Percentiles rank a stretch among this genome's conserved stretches.
Conservation (phyloP, 2,329 filamentous ascomycete genomes). For the Aspergillus puulaauensis region DNA sequence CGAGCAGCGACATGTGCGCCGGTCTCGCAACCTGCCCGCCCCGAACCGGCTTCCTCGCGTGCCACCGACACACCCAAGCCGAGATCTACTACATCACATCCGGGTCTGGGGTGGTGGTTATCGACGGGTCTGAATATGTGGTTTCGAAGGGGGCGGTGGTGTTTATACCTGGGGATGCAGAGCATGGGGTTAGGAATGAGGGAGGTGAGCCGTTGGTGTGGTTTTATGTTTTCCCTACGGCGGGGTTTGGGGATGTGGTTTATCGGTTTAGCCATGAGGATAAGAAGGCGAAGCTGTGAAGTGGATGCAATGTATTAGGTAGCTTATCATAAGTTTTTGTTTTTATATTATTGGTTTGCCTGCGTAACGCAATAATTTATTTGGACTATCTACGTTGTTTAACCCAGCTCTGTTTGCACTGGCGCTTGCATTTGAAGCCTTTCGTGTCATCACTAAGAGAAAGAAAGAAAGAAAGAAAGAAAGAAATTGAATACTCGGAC, state of each 20-base stretch:
- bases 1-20: background rate
- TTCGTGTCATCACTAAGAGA: too few relatives aligned
- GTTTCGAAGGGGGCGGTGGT: constrained; percentile 38
- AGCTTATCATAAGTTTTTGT: background rate
- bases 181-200: constrained; percentile 41
- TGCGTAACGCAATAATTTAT: too few relatives aligned
- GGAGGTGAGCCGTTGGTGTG: constrained; percentile 32
- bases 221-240: constrained; percentile 45
- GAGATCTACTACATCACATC: constrained; percentile 46
- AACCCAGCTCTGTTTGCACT: too few relatives aligned
- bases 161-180: constrained; percentile 45
- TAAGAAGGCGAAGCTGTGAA: background rate
- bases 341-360: background rate
- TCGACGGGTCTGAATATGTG: constrained; percentile 35
- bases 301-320: background rate
- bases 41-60: background rate
- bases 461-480: too few relatives aligned
- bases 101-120: constrained; percentile 37
- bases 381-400: too few relatives aligned
- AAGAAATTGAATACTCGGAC: background rate
- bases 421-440: too few relatives aligned
- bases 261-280: constrained; percentile 33
- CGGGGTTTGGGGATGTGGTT: constrained; percentile 38
- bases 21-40: background rate
- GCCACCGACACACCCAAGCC: constrained; percentile 43